Conservation (phyloP, 441 rosid species). For the Gossypium lobatum region DNA sequence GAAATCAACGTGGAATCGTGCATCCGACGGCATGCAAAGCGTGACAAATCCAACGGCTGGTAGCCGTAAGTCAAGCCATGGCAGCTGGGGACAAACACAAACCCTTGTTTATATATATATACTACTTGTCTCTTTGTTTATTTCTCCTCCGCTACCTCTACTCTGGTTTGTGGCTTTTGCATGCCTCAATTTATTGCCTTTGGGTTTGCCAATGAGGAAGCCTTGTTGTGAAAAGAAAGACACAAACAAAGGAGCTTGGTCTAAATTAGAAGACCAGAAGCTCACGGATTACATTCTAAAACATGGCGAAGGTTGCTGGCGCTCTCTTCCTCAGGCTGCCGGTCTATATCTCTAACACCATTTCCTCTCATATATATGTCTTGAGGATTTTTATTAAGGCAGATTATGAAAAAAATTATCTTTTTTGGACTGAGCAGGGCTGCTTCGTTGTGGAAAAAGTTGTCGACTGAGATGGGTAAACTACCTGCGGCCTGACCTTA, state of each 20-base stretch:
- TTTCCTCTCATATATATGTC: too few relatives aligned
- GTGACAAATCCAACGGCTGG: not conserved
- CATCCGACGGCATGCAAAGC: conserved; percentile 6
- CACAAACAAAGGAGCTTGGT: conserved; percentile 32
- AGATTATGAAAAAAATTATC: too few relatives aligned
- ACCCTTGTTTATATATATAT: not conserved
- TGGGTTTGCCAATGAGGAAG: conserved; percentile 10
- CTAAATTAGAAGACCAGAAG: conserved; percentile 32
- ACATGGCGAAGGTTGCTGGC: conserved; percentile 37
- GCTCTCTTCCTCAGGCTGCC: conserved; percentile 31
- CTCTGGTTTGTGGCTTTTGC: not conserved
- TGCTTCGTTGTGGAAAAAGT: conserved; percentile 35
- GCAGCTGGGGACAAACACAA: not conserved
- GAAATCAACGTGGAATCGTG: not conserved
- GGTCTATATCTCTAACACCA: conserved; percentile 15
- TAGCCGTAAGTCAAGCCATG: conserved; percentile 7
- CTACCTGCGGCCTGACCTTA: conserved; percentile 32
- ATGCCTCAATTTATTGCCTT: not conserved
- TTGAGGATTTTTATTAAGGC: too few relatives aligned
- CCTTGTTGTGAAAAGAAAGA: conserved; percentile 22
- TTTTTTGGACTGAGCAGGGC: conserved; percentile 14
- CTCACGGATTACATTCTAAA: conserved; percentile 24
- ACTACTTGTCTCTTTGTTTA: not conserved
- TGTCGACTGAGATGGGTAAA: conserved; percentile 39
- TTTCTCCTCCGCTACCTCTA: not conserved